A percentile compares a stretch with the other conserved stretches of the same genome.
Conservation (phyloP, 2,329 filamentous ascomycete genomes). For the Clonostachys sp. region DNA sequence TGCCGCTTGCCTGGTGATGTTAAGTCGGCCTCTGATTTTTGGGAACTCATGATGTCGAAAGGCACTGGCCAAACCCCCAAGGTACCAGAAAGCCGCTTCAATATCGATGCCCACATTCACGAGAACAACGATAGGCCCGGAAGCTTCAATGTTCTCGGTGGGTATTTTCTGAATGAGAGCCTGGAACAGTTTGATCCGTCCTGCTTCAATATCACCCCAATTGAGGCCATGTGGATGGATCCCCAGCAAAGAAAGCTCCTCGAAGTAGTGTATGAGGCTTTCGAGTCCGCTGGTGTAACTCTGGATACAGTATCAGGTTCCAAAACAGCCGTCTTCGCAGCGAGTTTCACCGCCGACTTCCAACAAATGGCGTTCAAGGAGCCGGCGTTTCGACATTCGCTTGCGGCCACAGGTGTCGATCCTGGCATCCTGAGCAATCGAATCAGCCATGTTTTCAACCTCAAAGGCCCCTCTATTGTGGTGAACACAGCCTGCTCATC, state of each 20-base stretch:
- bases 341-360: not conserved
- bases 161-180: constrained; percentile 3
- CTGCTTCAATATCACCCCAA: constrained; percentile 5
- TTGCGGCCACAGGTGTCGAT: not conserved
- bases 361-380: too few species aligned
- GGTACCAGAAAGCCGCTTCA: not conserved
- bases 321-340: not conserved
- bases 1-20: not conserved
- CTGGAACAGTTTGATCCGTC: constrained; percentile 1
- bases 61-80: too few species aligned
- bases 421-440: constrained; percentile 5
- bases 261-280: constrained; percentile 25
- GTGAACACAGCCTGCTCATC: constrained; percentile 43
- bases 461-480: constrained; percentile 24
- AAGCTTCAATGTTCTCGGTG: not conserved
- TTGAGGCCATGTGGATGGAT: constrained; percentile 4
- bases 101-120: not conserved
- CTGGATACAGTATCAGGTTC: constrained; percentile 2
- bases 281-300: constrained; percentile 17
- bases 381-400: not conserved
- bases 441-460: constrained; percentile 6
- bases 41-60: not conserved
- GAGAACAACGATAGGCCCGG: not conserved
- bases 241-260: constrained; percentile 11
- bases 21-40: not conserved